phyloP scores from a whole-genome alignment of 2,329 filamentous ascomycete genomes.

The Penicillium frequentans region DNA sequence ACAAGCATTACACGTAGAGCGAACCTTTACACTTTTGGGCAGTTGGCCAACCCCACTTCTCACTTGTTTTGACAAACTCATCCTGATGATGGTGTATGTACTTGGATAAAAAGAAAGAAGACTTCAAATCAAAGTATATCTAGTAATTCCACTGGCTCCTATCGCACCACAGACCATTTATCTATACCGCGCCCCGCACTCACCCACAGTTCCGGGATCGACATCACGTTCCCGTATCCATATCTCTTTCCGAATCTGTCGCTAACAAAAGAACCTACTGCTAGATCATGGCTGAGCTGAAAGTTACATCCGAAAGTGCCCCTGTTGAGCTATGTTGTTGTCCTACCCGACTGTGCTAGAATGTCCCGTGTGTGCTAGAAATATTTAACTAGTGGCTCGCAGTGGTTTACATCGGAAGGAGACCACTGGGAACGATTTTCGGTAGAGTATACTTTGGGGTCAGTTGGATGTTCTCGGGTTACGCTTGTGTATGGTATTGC shows the following conservation, averaged over 20 bases:
- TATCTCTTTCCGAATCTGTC: not conserved
- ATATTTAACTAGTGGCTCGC: not conserved
- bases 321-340: slow-evolving; percentile 39
- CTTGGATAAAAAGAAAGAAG: not conserved
- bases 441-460: not conserved
- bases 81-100: not conserved
- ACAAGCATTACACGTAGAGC: slow-evolving; percentile 41
- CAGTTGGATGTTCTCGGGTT: not conserved
- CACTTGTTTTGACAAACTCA: slow-evolving; percentile 2
- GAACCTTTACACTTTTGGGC: slow-evolving; percentile 36
- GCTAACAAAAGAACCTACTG: not conserved
- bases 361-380: not conserved
- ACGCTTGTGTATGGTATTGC: slow-evolving; percentile 1
- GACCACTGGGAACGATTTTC: not conserved
- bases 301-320: slow-evolving; percentile 7
- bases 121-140: not conserved
- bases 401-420: not conserved
- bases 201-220: not conserved
- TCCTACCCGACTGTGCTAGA: slow-evolving; percentile 3
- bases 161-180: not conserved
- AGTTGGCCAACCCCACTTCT: slow-evolving; percentile 12
- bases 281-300: not conserved
- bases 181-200: not conserved
- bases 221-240: not conserved
- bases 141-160: not conserved